Evolutionary conservation across 225 moss, liverwort and hornwort genomes (phyloP), one percentile per base, ranked within the genome.

Genomic region (Marchantia paleacea): DNA sequence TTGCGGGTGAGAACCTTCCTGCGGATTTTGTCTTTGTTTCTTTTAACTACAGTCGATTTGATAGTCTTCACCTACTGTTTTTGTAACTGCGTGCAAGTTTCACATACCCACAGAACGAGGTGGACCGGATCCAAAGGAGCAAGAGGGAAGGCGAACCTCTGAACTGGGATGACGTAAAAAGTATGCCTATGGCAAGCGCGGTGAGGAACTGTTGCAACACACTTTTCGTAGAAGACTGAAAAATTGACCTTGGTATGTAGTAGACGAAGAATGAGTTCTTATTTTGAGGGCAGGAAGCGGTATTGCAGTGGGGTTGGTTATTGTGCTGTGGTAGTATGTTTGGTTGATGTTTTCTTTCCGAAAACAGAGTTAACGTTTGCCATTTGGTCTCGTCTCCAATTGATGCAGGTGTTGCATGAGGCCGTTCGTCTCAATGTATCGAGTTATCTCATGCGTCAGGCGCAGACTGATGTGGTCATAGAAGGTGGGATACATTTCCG

Each of bases 161-260:
- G 83, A 83, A 61, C 24, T 83, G 79, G 79, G 83, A 73, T 57
- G 78, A 79, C 51, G 26, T 73, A 12, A 83, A 79, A 52, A 83
- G 63, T 79, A 83, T 83, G 83, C 58, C 71, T n/a, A 16, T 78
- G 20, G 51, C 78, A 47, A 58, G 57, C 20, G 70, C 70, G 83
- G 83, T 83, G 12, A 67, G 78, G 18, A n/a, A 24, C 19, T 51
- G 30, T 22, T 53, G 19, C 73, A 39, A 39, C 3, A 39, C 39
- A 39, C 39, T 39, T 39, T 39, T 39, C 5, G 39, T 39, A 39
- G 39, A 39, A 39, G 2, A 39, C 3, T 39, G 39, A 39, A 39
- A 5, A 39, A 2, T 39, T 39, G 39, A 39, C 2, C 2, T 39
- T 39, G 39, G 39, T 39, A 39, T 39, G 39, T 39, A 2, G 39